Conservation (phyloP, 2,329 filamentous ascomycete genomes). For the Penicillium sp. region DNA sequence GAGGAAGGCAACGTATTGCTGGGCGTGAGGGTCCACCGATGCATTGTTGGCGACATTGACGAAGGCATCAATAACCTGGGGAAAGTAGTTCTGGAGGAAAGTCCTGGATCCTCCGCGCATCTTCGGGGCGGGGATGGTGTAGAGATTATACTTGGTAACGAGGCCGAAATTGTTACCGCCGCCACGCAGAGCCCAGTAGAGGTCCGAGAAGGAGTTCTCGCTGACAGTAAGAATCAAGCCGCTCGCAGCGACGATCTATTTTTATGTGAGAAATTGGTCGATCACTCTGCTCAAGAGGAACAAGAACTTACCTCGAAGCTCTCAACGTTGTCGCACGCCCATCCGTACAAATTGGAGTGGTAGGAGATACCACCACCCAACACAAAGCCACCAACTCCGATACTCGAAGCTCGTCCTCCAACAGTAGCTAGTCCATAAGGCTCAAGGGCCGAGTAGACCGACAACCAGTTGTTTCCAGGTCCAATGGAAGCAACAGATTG, state of each 20-base stretch:
- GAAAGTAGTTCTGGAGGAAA: slow-evolving; percentile 35
- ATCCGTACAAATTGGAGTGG: slow-evolving; percentile 33
- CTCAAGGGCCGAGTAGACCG: slow-evolving; percentile 39
- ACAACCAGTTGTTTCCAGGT: slow-evolving; percentile 40
- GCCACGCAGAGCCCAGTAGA: slow-evolving; percentile 44
- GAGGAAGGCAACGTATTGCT: slow-evolving; percentile 38
- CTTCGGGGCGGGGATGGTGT: slow-evolving; percentile 40
- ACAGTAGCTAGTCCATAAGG: slow-evolving; percentile 36
- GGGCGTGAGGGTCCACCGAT: slow-evolving; percentile 39
- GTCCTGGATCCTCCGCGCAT: slow-evolving; percentile 46
- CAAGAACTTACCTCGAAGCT: slow-evolving; percentile 13
- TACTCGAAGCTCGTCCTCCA: slow-evolving; percentile 45
- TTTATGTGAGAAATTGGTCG: background rate
- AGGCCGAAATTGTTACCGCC: slow-evolving; percentile 47
- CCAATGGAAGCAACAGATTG: slow-evolving; percentile 34
- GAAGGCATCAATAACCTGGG: slow-evolving; percentile 37
- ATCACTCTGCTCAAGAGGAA: background rate
- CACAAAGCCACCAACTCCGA: slow-evolving; percentile 45
- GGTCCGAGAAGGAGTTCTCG: slow-evolving; percentile 36
- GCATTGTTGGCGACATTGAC: slow-evolving; percentile 35
- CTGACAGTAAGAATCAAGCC: slow-evolving; percentile 23
- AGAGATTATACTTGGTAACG: slow-evolving; percentile 46
- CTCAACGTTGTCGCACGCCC: slow-evolving; percentile 29
- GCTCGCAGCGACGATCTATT: slow-evolving; percentile 16
- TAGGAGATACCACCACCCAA: slow-evolving; percentile 43